Percentiles rank a stretch among this genome's conserved stretches.
phyloP scores from a whole-genome alignment of 2,329 filamentous ascomycete species.

The Penicillium hordei region DNA sequence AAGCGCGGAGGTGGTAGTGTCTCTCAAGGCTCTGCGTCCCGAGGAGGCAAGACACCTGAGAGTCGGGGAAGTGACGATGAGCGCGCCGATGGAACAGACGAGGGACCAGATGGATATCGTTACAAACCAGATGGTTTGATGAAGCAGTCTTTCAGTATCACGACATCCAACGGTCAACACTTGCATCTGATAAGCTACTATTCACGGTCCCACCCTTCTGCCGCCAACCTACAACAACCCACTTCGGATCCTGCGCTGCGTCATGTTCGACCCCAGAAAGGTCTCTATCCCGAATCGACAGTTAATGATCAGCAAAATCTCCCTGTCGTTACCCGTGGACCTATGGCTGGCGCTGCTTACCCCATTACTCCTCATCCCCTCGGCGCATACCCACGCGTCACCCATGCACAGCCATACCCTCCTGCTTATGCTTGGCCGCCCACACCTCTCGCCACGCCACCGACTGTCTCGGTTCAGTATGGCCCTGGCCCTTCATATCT shows the following conservation, averaged over 20 bases:
- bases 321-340: slow-evolving; percentile 76
- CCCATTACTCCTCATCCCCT: slow-evolving; percentile 54
- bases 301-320: slow-evolving; percentile 80
- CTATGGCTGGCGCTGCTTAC: slow-evolving; percentile 59
- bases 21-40: slow-evolving; percentile 56
- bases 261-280: slow-evolving; percentile 82
- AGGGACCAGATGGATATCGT: slow-evolving; percentile 79
- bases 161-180: slow-evolving; percentile 83
- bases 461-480: slow-evolving; percentile 40
- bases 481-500: slow-evolving; percentile 34
- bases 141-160: slow-evolving; percentile 99
- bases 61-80: slow-evolving; percentile 82
- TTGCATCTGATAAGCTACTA: slow-evolving; percentile 98
- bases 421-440: slow-evolving; percentile 47
- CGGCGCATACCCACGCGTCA: slow-evolving; percentile 54
- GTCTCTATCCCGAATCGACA: slow-evolving; percentile 95
- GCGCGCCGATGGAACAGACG: slow-evolving; percentile 67
- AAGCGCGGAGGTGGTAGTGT: slow-evolving; percentile 80
- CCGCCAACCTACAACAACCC: slow-evolving; percentile 74
- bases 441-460: slow-evolving; percentile 46
- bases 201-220: slow-evolving; percentile 72
- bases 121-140: slow-evolving; percentile 97
- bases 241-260: slow-evolving; percentile 76
- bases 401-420: slow-evolving; percentile 43
- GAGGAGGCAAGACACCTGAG: slow-evolving; percentile 76